Conservation (phyloP, 768 basidiomycete genomes). For the Phlebiopsis gigantea region DNA sequence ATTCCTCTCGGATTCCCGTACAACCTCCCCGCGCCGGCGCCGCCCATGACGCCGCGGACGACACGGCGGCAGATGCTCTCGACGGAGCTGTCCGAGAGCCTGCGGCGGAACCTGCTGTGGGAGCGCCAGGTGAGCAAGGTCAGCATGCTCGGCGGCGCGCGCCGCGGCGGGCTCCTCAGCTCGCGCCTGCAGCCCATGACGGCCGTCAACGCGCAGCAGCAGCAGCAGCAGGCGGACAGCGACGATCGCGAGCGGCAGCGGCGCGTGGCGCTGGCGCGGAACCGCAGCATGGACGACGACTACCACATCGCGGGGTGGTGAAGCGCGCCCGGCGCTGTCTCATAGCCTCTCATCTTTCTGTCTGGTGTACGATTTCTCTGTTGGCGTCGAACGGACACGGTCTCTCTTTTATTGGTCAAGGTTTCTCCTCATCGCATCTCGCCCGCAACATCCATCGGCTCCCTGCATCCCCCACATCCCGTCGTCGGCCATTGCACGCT, state of each 20-base stretch:
- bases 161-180: slow-evolving; percentile 23
- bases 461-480: too few relatives aligned
- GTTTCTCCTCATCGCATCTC: not conserved
- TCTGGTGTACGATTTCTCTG: slow-evolving; percentile 8
- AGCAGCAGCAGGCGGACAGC: not conserved
- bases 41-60: slow-evolving; percentile 80
- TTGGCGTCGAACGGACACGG: not conserved
- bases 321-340: too few relatives aligned
- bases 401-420: slow-evolving; percentile 1
- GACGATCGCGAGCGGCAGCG: slow-evolving; percentile 37
- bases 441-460: too few relatives aligned
- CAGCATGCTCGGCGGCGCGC: slow-evolving; percentile 36
- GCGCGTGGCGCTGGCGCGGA: slow-evolving; percentile 47
- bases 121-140: slow-evolving; percentile 62
- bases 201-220: slow-evolving; percentile 19
- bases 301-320: slow-evolving; percentile 66
- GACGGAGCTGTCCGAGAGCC: slow-evolving; percentile 79
- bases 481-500: too few relatives aligned
- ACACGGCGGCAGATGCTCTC: slow-evolving; percentile 80
- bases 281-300: slow-evolving; percentile 65
- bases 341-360: not conserved
- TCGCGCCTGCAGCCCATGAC: slow-evolving; percentile 31
- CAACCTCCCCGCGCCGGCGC: slow-evolving; percentile 58
- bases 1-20: slow-evolving; percentile 51
- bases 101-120: slow-evolving; percentile 79